Evolutionary conservation across 208 protist genomes (phyloP).

Genomic region (Trypanosoma avium): DNA sequence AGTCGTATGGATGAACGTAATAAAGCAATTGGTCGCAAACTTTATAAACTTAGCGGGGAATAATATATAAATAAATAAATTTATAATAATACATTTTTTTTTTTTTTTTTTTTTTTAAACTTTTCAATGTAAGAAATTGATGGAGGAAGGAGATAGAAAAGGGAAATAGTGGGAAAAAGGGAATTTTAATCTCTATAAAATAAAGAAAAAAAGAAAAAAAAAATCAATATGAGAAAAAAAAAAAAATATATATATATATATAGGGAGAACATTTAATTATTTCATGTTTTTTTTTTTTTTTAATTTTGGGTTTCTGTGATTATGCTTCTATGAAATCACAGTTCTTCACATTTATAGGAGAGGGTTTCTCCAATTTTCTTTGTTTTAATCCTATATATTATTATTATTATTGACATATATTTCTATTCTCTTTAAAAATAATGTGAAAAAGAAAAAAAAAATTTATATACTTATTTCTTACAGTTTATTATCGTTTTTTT

Average conservation of each 20-base stretch:
- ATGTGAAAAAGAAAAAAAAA: not conserved
- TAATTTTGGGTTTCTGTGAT: slow-evolving; percentile 11
- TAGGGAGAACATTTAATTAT: not conserved
- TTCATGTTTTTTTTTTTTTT: slow-evolving; percentile 28
- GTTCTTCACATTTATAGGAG: not conserved
- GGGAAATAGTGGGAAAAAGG: not conserved
- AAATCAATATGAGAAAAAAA: not conserved
- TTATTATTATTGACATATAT: not conserved
- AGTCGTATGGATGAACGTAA: slow-evolving; percentile 90
- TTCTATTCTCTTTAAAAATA: not conserved
- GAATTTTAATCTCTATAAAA: not conserved
- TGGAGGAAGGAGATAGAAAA: not conserved
- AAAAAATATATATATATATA: not conserved
- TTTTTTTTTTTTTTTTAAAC: slow-evolving; percentile 2
- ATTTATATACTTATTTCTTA: too few relatives aligned
- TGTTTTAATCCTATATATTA: slow-evolving; percentile 8
- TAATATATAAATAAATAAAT: not conserved
- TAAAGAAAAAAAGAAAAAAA: not conserved
- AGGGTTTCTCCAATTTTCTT: slow-evolving; percentile 4
- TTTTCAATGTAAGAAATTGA: not conserved
- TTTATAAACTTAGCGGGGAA: slow-evolving; percentile 69
- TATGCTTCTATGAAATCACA: not conserved
- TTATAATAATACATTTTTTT: slow-evolving; percentile 9
- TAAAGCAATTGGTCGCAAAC: slow-evolving; percentile 68
- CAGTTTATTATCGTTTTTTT: too few relatives aligned